Evolutionary conservation across 2,329 filamentous ascomycete genomes (phyloP), one percentile per base, ranked within the genome.

Genomic region (Colletotrichum costaricense): DNA sequence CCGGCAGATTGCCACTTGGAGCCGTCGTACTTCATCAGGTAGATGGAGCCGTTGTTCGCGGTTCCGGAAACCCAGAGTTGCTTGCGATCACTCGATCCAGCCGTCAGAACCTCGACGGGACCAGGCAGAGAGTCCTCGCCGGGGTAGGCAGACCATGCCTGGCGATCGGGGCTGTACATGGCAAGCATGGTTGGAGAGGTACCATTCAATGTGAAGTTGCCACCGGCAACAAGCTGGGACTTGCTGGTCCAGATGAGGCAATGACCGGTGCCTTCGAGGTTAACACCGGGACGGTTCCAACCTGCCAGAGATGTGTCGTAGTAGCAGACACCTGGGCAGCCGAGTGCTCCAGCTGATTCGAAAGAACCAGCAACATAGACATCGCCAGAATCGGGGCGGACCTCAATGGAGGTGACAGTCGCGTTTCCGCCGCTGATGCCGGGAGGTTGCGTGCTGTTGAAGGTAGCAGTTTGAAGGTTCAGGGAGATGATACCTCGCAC

Each of bases 361-460:
- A 98, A 99, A 11, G 89, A 91, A 38, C 97, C 97, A 49, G 93
- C 96, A 38, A 99, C 93, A 79, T 93, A 99, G 14, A 99, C 87
- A 63, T 97, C 91, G 1, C 88, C 87, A 22, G 91, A 91, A 67
- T 89, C 89, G 0, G 94, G 93, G 68, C 92, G 93, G 9, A 92
- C 87, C 12, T 91, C 89, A 76, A 99, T 95, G 33, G 93, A 87
- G 71, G 94, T 93, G 55, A 98, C 95, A 3, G 91, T 90, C 30
- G 92, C 91, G 74, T 91, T 89, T 6, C 87, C 85, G 16, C 96
- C 95, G 12, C 88, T 88, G 3, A 98, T 86, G 2, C 93, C 88
- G 33, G 95, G 92, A 1, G 96, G 94, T 78, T 98, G 95, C 2
- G 87, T 88, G 69, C 86, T 85, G 60, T 73, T 73, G 77, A 93